Conservation (phyloP, 352 stramenopile species). For the Pythium folliculosum region DNA sequence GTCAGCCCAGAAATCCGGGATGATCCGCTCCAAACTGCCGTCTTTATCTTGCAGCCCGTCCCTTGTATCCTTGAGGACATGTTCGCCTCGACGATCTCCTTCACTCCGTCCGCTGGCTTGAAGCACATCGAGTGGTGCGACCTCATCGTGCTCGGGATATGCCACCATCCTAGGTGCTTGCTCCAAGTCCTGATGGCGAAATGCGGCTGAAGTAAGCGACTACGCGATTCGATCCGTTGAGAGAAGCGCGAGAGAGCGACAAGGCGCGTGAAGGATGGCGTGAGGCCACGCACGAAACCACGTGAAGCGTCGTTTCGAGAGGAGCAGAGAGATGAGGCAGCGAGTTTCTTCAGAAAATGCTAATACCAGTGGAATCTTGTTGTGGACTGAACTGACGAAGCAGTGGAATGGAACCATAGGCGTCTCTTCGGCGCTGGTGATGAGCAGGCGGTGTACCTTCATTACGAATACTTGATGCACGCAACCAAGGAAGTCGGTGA, state of each 20-base stretch:
- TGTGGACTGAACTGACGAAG: constrained; percentile 6
- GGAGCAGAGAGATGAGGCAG: not conserved
- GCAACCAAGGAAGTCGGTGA: no score
- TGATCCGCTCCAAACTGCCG: no score
- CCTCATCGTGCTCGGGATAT: not conserved
- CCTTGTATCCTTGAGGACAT: not conserved
- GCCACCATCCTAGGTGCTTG: not conserved
- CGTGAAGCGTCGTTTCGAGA: not conserved
- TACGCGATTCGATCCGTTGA: not conserved
- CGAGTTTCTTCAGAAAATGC: not conserved
- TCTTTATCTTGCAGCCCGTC: not conserved
- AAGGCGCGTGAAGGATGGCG: not conserved
- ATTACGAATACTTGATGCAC: not conserved
- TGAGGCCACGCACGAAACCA: not conserved
- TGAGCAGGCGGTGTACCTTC: not conserved
- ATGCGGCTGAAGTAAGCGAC: not conserved
- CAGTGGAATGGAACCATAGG: not conserved
- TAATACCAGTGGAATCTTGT: not conserved
- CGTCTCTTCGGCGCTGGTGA: not conserved
- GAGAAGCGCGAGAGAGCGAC: not conserved
- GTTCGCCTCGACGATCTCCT: not conserved
- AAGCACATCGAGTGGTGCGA: not conserved
- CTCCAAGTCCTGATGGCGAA: not conserved
- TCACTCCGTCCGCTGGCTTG: not conserved
- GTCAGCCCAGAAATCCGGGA: constrained; percentile 41